Evolutionary conservation across 2,329 filamentous ascomycete species (phyloP).

Genomic region (Mycosphaerella arachidis): DNA sequence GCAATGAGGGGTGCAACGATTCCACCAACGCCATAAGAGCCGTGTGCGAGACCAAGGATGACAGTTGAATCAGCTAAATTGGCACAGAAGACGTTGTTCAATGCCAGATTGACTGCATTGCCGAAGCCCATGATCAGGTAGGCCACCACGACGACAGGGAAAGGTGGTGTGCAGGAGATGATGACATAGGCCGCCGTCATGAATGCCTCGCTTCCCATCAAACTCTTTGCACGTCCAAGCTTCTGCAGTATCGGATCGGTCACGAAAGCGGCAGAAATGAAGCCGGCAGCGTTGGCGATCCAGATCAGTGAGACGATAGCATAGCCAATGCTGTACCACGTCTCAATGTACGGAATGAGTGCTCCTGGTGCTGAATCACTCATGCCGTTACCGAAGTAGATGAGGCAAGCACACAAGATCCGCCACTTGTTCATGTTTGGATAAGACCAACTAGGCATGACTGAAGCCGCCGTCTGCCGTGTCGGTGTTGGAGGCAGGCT

Average conservation of each 20-base stretch:
- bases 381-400: slow-evolving; percentile 65
- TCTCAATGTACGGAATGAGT: slow-evolving; percentile 75
- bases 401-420: slow-evolving; percentile 59
- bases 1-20: slow-evolving; percentile 67
- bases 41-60: slow-evolving; percentile 60
- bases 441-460: slow-evolving; percentile 55
- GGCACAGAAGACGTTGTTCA: slow-evolving; percentile 55
- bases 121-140: slow-evolving; percentile 59
- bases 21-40: slow-evolving; percentile 52
- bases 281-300: slow-evolving; percentile 48
- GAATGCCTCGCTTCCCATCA: slow-evolving; percentile 56
- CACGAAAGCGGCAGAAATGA: slow-evolving; percentile 66
- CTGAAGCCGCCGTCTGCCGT: slow-evolving; percentile 40
- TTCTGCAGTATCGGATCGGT: slow-evolving; percentile 60
- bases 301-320: slow-evolving; percentile 78
- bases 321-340: slow-evolving; percentile 70
- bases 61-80: slow-evolving; percentile 50
- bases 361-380: slow-evolving; percentile 69
- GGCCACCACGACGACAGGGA: slow-evolving; percentile 58
- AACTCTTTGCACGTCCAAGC: slow-evolving; percentile 61
- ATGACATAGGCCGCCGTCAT: slow-evolving; percentile 60
- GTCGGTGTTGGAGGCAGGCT: slow-evolving; percentile 50
- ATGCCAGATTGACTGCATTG: slow-evolving; percentile 47
- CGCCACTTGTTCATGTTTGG: slow-evolving; percentile 65
- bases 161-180: slow-evolving; percentile 65